A percentile compares a stretch with the other conserved stretches of the same genome.
Evolutionary conservation across 2,329 filamentous ascomycete genomes (phyloP).

Genomic region (Passalora sequoiae): DNA sequence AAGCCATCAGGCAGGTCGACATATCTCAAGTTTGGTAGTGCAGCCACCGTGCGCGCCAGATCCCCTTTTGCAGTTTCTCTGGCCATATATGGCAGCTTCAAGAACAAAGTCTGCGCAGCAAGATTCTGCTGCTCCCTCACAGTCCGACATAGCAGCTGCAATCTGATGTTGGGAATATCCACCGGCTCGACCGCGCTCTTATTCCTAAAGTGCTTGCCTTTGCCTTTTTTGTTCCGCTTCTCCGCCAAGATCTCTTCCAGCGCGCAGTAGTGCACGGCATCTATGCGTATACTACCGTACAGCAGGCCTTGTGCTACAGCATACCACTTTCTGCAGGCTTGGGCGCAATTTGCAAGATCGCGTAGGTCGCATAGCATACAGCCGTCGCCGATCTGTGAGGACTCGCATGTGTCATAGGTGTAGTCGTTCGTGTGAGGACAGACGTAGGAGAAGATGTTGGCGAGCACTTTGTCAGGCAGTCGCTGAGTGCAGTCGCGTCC

Average conservation of each 20-base stretch:
- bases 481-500: conserved; percentile 40
- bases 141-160: conserved; percentile 74
- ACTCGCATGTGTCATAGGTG: conserved; percentile 76
- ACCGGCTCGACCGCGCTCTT: conserved; percentile 67
- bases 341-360: conserved; percentile 74
- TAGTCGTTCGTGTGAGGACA: conserved; percentile 78
- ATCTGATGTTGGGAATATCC: conserved; percentile 69
- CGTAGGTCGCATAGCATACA: conserved; percentile 94
- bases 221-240: conserved; percentile 57
- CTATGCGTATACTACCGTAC: conserved; percentile 85
- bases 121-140: conserved; percentile 71
- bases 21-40: conserved; percentile 78
- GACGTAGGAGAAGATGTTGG: conserved; percentile 72
- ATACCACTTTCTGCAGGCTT: conserved; percentile 70
- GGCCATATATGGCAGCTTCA: conserved; percentile 94
- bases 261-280: conserved; percentile 89
- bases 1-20: conserved; percentile 87
- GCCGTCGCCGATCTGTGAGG: conserved; percentile 68
- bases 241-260: conserved; percentile 77
- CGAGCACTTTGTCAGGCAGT: conserved; percentile 65
- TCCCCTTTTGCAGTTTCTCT: conserved; percentile 80
- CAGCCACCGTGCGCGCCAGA: conserved; percentile 77
- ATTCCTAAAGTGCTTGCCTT: conserved; percentile 47
- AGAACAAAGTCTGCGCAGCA: conserved; percentile 65
- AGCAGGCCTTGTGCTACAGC: conserved; percentile 51